phyloP scores from a whole-genome alignment of 1,284 basidiomycete species.

The Pseudozyma sp. region DNA sequence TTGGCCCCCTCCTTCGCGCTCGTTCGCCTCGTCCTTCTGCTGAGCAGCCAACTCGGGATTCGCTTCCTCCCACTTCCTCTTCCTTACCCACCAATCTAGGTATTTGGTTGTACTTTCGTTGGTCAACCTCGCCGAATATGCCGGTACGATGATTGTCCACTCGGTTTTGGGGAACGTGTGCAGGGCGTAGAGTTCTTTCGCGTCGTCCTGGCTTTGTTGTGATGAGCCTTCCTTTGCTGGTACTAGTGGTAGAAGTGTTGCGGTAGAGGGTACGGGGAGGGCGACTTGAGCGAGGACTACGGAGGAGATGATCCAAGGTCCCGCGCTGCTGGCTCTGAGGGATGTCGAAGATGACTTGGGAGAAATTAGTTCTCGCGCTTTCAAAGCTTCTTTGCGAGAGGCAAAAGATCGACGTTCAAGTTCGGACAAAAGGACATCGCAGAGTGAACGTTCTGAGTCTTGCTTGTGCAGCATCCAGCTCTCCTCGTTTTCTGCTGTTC shows the following conservation, averaged over 20 bases:
- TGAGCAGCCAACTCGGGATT: constrained; percentile 21
- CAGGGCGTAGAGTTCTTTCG: not conserved
- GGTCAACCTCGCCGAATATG: constrained; percentile 27
- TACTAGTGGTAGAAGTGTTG: not conserved
- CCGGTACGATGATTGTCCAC: constrained; percentile 29
- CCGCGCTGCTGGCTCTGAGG: not conserved
- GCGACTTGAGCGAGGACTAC: not conserved
- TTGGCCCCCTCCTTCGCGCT: not conserved
- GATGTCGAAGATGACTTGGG: no score
- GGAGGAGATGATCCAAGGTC: not conserved
- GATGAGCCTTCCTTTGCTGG: not conserved
- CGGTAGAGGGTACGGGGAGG: not conserved
- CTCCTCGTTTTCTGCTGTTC: not conserved
- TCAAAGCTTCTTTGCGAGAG: constrained; percentile 6
- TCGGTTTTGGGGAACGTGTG: not conserved
- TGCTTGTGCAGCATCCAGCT: constrained; percentile 10
- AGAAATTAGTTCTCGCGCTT: not conserved
- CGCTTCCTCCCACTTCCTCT: constrained; percentile 33
- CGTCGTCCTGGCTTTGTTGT: not conserved
- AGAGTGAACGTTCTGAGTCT: not conserved
- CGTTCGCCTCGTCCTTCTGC: not conserved
- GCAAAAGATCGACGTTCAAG: constrained; percentile 12
- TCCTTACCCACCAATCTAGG: constrained; percentile 40
- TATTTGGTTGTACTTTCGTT: constrained; percentile 45
- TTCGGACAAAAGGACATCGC: constrained; percentile 4